A percentile compares a stretch with the other conserved stretches of the same genome.
These are phyloP conservation scores for Shiraia bambusicola DNA, from an alignment of 2,329 filamentous ascomycete species.

Conservation along the genomic window DNA sequence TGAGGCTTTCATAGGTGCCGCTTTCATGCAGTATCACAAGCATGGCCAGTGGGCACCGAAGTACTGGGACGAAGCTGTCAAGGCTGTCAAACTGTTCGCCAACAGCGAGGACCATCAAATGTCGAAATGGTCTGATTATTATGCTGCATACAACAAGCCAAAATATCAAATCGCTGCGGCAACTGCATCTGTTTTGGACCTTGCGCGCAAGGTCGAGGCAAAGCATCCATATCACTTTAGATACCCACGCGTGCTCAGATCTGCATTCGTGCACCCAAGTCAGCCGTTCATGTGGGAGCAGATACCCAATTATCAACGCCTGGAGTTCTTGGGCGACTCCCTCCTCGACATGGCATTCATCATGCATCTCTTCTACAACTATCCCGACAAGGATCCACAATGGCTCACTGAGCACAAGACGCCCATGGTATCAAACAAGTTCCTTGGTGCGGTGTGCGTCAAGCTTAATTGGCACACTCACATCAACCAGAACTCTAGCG, in stretches of 20 bases:
- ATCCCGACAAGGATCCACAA: slow-evolving; percentile 81
- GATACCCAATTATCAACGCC: slow-evolving; percentile 84
- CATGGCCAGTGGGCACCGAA: slow-evolving; percentile 45
- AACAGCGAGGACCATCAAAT: slow-evolving; percentile 69
- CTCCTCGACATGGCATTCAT: slow-evolving; percentile 85
- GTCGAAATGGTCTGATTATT: slow-evolving; percentile 72
- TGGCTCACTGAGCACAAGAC: slow-evolving; percentile 99
- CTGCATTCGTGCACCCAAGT: slow-evolving; percentile 86
- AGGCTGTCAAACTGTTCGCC: slow-evolving; percentile 70
- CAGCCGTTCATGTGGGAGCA: slow-evolving; percentile 72
- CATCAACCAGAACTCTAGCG: slow-evolving; percentile 57
- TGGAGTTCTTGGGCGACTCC: slow-evolving; percentile 90
- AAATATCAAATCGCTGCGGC: slow-evolving; percentile 65
- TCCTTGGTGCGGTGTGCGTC: slow-evolving; percentile 79
- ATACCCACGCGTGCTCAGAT: slow-evolving; percentile 73
- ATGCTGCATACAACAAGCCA: slow-evolving; percentile 66
- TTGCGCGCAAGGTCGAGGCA: slow-evolving; percentile 64
- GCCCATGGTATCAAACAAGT: slow-evolving; percentile 98
- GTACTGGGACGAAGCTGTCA: slow-evolving; percentile 62
- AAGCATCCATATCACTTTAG: slow-evolving; percentile 68
- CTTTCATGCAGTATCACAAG: slow-evolving; percentile 60
- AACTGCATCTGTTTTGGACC: slow-evolving; percentile 67
- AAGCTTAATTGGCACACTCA: slow-evolving; percentile 75
- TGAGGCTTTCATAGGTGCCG: slow-evolving; percentile 89
- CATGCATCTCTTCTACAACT: slow-evolving; percentile 75